Conservation (phyloP, 352 stramenopile genomes). For the Pythium oligandrum region DNA sequence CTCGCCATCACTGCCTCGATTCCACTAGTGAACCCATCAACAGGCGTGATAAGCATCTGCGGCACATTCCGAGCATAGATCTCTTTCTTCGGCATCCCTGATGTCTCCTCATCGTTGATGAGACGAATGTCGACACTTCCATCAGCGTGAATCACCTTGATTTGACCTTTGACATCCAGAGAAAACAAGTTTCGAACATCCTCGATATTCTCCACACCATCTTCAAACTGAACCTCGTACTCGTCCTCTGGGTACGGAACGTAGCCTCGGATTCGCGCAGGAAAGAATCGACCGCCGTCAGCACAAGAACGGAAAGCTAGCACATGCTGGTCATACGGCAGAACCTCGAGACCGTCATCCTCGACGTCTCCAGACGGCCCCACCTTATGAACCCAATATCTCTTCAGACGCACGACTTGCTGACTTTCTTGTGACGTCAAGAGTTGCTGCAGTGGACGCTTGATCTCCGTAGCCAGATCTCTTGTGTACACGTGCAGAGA, state of each 20-base stretch:
- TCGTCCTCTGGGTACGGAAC: conserved; percentile 37
- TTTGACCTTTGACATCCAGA: conserved; percentile 45
- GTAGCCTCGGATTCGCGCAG: conserved; percentile 46
- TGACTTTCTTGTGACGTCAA: conserved; percentile 29
- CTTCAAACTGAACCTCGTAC: conserved; percentile 58
- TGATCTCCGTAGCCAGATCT: conserved; percentile 35
- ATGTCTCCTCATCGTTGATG: conserved; percentile 4
- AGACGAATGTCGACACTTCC: conserved; percentile 52
- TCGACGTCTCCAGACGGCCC: conserved; percentile 40
- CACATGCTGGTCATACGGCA: conserved; percentile 58
- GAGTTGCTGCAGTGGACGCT: conserved; percentile 24
- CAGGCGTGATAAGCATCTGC: conserved; percentile 30
- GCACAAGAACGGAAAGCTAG: conserved; percentile 55
- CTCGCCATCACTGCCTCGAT: conserved; percentile 35
- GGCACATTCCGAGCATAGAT: conserved; percentile 24
- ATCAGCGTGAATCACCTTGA: conserved; percentile 41
- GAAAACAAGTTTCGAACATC: conserved; percentile 60
- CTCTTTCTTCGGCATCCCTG: not conserved
- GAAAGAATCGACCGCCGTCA: conserved; percentile 55
- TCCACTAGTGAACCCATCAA: conserved; percentile 33
- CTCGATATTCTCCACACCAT: conserved; percentile 46
- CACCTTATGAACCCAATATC: conserved; percentile 52
- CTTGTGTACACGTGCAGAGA: conserved; percentile 68
- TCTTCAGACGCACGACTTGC: conserved; percentile 29
- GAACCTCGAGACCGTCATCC: conserved; percentile 39